phyloP scores from a whole-genome alignment of 1,139 yeast species.

The Saccharomyces uvarum region DNA sequence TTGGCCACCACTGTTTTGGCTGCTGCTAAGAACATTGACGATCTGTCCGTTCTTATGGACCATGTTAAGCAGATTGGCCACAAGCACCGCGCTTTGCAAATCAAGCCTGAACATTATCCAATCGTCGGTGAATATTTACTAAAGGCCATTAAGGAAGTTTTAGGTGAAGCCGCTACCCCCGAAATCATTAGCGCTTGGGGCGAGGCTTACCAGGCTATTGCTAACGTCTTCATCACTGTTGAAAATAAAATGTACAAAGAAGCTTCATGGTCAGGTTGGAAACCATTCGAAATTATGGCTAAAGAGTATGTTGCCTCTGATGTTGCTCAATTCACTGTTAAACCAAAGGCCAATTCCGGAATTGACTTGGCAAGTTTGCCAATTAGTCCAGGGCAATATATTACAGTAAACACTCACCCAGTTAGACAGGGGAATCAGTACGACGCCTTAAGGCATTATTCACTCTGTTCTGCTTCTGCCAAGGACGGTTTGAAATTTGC shows the following conservation, averaged over 20 bases:
- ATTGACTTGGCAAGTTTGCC: constrained; percentile 35
- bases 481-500: constrained; percentile 34
- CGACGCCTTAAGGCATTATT: constrained; percentile 31
- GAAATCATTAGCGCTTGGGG: constrained; percentile 60
- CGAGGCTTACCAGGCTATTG: constrained; percentile 57
- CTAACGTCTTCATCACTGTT: constrained; percentile 50
- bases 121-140: constrained; percentile 53
- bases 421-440: constrained; percentile 26
- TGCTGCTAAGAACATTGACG: constrained; percentile 59
- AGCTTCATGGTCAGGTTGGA: constrained; percentile 51
- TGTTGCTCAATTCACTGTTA: constrained; percentile 44
- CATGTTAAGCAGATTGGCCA: constrained; percentile 55
- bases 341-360: constrained; percentile 37
- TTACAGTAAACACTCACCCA: constrained; percentile 43
- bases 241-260: constrained; percentile 43
- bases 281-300: constrained; percentile 41
- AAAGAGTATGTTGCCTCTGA: constrained; percentile 40
- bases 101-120: constrained; percentile 57
- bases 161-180: constrained; percentile 52
- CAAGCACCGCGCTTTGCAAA: constrained; percentile 59
- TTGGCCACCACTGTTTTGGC: constrained; percentile 55
- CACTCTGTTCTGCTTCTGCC: constrained; percentile 25
- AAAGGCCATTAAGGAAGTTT: constrained; percentile 45
- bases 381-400: constrained; percentile 47
- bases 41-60: constrained; percentile 44